Evolutionary conservation across 495 filamentous ascomycete species (phyloP), one percentile per base, ranked within the genome.

Genomic region (Jackrogersella minutella): DNA sequence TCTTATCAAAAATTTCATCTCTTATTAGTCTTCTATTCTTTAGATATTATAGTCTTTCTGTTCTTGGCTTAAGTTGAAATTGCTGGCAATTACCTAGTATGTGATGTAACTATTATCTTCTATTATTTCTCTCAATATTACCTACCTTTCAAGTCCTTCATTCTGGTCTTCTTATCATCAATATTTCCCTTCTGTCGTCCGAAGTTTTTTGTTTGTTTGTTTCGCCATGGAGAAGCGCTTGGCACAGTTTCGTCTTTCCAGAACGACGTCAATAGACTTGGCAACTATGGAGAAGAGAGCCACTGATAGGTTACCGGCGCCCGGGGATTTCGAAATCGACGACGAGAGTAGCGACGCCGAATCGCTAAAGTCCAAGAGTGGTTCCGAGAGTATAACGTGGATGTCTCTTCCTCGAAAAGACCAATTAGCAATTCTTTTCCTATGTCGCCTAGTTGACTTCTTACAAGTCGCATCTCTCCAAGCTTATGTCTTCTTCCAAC

Each of bases 401-500:
- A 69, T 73, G 62, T 76, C 73, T 2, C 71, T 78, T n/a, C 76
- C 76, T 22, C 65, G 74, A 43, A 84, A 84, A 62, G 66, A 73
- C 47, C 81, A 84, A 67, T 58, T 84, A 8, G 72, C 74, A 64
- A 80, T 84, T 49, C 75, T 84, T n/a, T 76, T 78, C 34, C 52
- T 78, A 16, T 79, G 75, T n/a, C 81, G 81, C 22, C 77, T 84
- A 17, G 81, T 80, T 58, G 81, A 84, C 62, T 81, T 81, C 58
- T 75, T 81, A 49, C 79, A 81, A 71, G 76, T 80, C 59, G 78
- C 79, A 13, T 77, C 77, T 52, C 47, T 81, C 47, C 69, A 80
- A 47, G 77, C 86, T 3, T 91, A 89, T 75, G 86, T 90, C 82
- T 88, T 88, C 76, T 88, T 86, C 55, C 85, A 87, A 74, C 80